Percentiles rank a stretch among this genome's conserved stretches.
Conservation (phyloP, 1,284 basidiomycete species). For the Leccinum pseudoinsigne region DNA sequence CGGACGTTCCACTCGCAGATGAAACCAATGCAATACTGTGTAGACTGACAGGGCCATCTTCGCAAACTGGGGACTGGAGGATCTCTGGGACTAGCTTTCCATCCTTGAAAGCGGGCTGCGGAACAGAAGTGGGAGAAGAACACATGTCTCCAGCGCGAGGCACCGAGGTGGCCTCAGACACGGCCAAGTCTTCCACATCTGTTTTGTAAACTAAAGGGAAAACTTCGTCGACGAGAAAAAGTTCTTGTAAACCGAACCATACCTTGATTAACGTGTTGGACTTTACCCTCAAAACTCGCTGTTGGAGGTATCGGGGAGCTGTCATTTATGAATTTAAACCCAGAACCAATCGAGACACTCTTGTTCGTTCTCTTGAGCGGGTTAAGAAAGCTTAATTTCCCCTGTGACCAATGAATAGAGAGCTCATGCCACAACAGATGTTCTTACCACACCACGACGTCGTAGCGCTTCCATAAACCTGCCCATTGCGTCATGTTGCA, state of each 20-base stretch:
- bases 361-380: conserved; percentile 19
- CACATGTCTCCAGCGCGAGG: neutral
- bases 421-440: neutral
- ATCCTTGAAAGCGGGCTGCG: conserved; percentile 1
- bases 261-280: conserved; percentile 34
- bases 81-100: neutral
- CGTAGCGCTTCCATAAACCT: conserved; percentile 43
- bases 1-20: neutral
- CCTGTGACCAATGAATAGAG: conserved; percentile 20
- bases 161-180: neutral
- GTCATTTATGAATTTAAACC: conserved; percentile 24
- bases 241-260: neutral
- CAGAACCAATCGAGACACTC: conserved; percentile 31
- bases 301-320: conserved; percentile 24
- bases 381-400: conserved; percentile 31
- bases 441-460: conserved; percentile 44
- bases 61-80: neutral
- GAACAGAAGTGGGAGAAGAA: neutral
- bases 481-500: conserved; percentile 35
- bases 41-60: neutral
- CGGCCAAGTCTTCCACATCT: conserved; percentile 19
- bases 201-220: conserved; percentile 31
- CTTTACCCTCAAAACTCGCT: conserved; percentile 35
- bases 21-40: neutral
- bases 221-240: neutral